phyloP scores from a whole-genome alignment of 1,139 yeast species.

The Ogataea hybrid region DNA sequence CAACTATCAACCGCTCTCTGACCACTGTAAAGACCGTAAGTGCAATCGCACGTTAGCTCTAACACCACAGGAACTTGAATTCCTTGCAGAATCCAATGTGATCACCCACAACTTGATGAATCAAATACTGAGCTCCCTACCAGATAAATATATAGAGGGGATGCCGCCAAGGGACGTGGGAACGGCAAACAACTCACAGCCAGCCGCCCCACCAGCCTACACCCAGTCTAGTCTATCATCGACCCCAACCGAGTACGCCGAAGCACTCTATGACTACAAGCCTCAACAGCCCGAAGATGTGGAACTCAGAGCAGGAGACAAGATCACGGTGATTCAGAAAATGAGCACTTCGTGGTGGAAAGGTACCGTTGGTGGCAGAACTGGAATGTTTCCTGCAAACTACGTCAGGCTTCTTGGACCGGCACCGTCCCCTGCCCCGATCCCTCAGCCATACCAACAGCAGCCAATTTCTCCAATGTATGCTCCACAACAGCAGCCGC shows the following conservation, averaged over 20 bases:
- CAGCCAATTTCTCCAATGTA: slow-evolving; percentile 17
- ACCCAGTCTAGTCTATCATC: slow-evolving; percentile 12
- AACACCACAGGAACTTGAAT: slow-evolving; percentile 59
- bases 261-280: slow-evolving; percentile 69
- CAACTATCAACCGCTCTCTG: slow-evolving; percentile 74
- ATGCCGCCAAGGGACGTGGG: slow-evolving; percentile 47
- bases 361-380: slow-evolving; percentile 55
- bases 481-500: slow-evolving; percentile 18
- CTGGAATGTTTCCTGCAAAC: slow-evolving; percentile 89
- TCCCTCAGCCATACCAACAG: slow-evolving; percentile 18
- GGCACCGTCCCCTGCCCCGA: slow-evolving; percentile 7
- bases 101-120: slow-evolving; percentile 58
- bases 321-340: slow-evolving; percentile 66
- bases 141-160: slow-evolving; percentile 57
- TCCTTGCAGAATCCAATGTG: slow-evolving; percentile 73
- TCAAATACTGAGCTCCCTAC: slow-evolving; percentile 52
- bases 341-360: slow-evolving; percentile 91
- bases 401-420: slow-evolving; percentile 55
- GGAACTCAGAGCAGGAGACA: slow-evolving; percentile 61
- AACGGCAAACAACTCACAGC: slow-evolving; percentile 7
- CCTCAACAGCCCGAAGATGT: slow-evolving; percentile 76
- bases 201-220: slow-evolving; percentile 5
- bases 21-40: slow-evolving; percentile 66
- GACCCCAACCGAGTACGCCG: slow-evolving; percentile 43
- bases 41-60: slow-evolving; percentile 4